These are phyloP conservation scores for Backusella australiensis DNA, from an alignment of 192 early-diverging fungal species.

Conservation along the genomic window DNA sequence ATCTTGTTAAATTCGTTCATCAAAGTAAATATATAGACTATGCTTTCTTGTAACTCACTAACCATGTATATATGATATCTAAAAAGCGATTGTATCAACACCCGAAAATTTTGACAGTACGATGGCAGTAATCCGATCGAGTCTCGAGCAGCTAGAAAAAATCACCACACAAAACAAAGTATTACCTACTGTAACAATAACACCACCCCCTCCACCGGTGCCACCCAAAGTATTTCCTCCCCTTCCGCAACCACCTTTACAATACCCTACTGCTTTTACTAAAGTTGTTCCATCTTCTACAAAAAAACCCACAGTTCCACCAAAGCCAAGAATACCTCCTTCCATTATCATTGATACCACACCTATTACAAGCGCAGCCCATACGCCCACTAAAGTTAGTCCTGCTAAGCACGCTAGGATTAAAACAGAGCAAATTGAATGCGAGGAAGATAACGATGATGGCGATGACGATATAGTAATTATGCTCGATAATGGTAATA, in stretches of 20 bases:
- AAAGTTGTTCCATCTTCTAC: background rate
- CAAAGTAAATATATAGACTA: conserved; percentile 36
- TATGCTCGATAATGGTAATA: background rate
- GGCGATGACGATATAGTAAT: conserved; percentile 40
- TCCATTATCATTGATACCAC: background rate
- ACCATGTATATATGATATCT: background rate
- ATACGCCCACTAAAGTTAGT: conserved; percentile 9
- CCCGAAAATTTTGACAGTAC: background rate
- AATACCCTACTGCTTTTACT: background rate
- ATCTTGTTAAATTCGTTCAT: conserved; percentile 53
- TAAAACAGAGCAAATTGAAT: conserved; percentile 25
- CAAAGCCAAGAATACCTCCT: conserved; percentile 39
- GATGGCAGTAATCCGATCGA: conserved; percentile 3
- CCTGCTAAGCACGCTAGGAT: background rate
- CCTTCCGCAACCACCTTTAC: background rate
- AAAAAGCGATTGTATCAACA: background rate
- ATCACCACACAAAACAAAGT: conserved; percentile 12
- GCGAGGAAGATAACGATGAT: conserved; percentile 36
- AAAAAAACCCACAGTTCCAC: conserved; percentile 36
- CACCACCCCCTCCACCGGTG: conserved; percentile 11
- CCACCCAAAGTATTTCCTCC: conserved; percentile 15
- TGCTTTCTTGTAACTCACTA: background rate
- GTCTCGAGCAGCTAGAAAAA: conserved; percentile 14
- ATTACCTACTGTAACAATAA: background rate
- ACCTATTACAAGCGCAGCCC: background rate